These are phyloP conservation scores for Hamigera avellanea DNA, from an alignment of 495 filamentous ascomycete genomes.

Conservation along the genomic window DNA sequence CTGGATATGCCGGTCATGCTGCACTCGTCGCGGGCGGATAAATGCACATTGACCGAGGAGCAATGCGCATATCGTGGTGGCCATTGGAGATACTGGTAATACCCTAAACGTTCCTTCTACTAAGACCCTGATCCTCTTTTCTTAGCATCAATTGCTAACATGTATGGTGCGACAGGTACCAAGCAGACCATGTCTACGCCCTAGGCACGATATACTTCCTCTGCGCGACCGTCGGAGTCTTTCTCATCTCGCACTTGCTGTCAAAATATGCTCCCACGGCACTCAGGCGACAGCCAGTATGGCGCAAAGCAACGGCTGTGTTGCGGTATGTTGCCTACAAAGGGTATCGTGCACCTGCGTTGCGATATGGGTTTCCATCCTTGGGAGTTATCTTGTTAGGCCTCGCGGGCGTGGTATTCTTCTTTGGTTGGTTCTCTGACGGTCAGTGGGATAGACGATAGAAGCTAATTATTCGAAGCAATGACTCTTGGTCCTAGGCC, in stretches of 20 bases:
- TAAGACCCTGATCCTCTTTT: neutral
- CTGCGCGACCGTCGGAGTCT: slow-evolving; percentile 31
- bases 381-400: slow-evolving; percentile 31
- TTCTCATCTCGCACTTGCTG: slow-evolving; percentile 27
- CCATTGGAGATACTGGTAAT: slow-evolving; percentile 39
- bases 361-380: slow-evolving; percentile 32
- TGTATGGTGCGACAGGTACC: slow-evolving; percentile 22
- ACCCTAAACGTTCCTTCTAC: neutral
- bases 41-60: slow-evolving; percentile 24
- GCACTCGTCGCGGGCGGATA: slow-evolving; percentile 30
- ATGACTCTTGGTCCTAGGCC: slow-evolving; percentile 40
- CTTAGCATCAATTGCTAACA: neutral
- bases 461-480: no score
- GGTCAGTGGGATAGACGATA: no score
- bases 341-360: slow-evolving; percentile 15
- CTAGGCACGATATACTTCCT: slow-evolving; percentile 40
- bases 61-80: slow-evolving; percentile 34
- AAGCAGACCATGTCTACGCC: slow-evolving; percentile 41
- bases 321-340: slow-evolving; percentile 31
- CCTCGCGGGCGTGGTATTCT: slow-evolving; percentile 30
- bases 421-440: slow-evolving; percentile 24
- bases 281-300: no score
- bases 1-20: slow-evolving; percentile 37
- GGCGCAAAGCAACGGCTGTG: slow-evolving; percentile 13
- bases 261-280: no score